Base-by-base conservation (phyloP, 2,329 filamentous ascomycete genomes). In the Aspergillus sp. region DNA sequence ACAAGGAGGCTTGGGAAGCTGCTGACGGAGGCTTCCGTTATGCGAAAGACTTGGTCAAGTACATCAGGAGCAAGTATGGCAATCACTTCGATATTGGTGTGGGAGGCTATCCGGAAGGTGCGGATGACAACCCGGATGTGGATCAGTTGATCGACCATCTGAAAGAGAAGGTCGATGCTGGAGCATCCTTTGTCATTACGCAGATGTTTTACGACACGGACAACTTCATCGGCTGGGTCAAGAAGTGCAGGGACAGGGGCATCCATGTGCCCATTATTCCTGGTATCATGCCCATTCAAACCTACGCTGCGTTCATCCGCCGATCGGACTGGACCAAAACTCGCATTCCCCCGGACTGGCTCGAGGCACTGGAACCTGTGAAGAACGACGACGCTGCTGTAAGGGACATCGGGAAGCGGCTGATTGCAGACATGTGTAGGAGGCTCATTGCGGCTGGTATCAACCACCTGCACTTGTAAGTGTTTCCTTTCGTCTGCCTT, bases 191-290 rank as follows among this genome's bases (percentile, higher is more conserved):
- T 75, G 91, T 99, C 65, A 91, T 99, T 57, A 98, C 95, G 0
- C 95, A 99, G 80, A 99, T 99, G 95, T 98, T 98, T 80, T 99
- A 99, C 81, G 94, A 99, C 72, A 93, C 87, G 53, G 94, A 99
- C 72, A 94, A 95, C 74, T 99, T 99, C 78, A 79, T 98, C 57
- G 85, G 88, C 56, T 99, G 95, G 95, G 90, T 96, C 39, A 82
- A 86, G 67, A 95, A 91, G 74, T 92, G 94, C 61, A 89, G 93
- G 53, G 91, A 89, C 55, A 88, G 87, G 71, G 95, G 95, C 51
- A 94, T 99, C 72, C 88, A 81, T 25, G 82, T 95, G 32, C 91
- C 91, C 15, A 95, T 96, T 67, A 85, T 96, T 52, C 90, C 91
- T 2, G 92, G 92, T 23, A 94, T 94, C 73, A 94, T 96, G 89